Evolutionary conservation across 768 basidiomycete species (phyloP).

Genomic region (Tulasnella sp.): DNA sequence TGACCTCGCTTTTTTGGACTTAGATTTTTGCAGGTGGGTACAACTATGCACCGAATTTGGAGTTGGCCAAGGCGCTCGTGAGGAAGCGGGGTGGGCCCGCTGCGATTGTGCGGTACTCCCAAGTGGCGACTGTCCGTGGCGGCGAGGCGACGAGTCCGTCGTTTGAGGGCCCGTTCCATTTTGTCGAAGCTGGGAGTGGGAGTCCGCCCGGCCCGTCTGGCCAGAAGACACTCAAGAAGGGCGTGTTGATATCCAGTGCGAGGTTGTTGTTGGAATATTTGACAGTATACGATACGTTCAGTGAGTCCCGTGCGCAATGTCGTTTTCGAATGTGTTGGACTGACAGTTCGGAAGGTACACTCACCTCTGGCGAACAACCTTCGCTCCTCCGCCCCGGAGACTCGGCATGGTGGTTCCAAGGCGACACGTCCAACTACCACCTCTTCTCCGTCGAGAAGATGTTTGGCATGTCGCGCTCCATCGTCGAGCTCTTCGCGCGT

Average conservation of each 20-base stretch:
- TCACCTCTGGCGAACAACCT: conserved; percentile 29
- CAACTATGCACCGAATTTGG: conserved; percentile 31
- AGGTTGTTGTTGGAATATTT: conserved; percentile 34
- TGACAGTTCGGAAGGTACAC: conserved; percentile 25
- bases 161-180: conserved; percentile 10
- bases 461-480: conserved; percentile 31
- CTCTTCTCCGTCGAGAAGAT: conserved; percentile 35
- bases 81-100: conserved; percentile 35
- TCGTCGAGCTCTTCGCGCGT: conserved; percentile 11
- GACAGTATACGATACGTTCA: conserved; percentile 34
- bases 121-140: conserved; percentile 14
- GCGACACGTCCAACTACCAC: conserved; percentile 27
- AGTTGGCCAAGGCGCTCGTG: conserved; percentile 30
- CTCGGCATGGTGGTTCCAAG: conserved; percentile 32
- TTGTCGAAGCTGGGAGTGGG: conserved; percentile 3
- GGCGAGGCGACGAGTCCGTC: conserved; percentile 22
- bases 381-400: conserved; percentile 27
- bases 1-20: too few relatives aligned
- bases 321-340: conserved; percentile 13
- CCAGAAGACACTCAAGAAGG: background rate
- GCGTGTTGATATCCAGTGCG: conserved; percentile 24
- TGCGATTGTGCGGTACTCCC: conserved; percentile 25
- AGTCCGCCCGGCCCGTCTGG: background rate
- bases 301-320: conserved; percentile 21
- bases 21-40: conserved; percentile 35